Percentiles rank a stretch among this genome's conserved stretches.
Evolutionary conservation across 345 rosid species (phyloP).

Genomic region (Salix exigua): DNA sequence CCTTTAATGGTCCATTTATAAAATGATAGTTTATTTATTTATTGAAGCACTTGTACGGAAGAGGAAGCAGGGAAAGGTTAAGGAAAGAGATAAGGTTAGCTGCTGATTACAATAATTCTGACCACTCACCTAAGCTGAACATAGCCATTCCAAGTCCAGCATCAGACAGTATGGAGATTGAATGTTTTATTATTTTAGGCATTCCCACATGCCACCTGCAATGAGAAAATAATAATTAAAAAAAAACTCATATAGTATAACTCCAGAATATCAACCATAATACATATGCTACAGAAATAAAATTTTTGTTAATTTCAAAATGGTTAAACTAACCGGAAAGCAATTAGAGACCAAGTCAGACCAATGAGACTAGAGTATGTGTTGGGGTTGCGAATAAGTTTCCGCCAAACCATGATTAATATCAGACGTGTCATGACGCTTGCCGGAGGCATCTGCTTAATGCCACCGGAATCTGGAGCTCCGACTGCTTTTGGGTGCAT

Average conservation of each 20-base stretch:
- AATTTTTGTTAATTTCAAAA: neutral
- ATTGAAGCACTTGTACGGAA: neutral
- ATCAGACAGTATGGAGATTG: constrained; percentile 38
- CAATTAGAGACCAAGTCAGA: constrained; percentile 28
- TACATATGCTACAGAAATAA: too few relatives aligned
- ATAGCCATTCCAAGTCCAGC: constrained; percentile 41
- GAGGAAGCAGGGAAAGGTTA: neutral
- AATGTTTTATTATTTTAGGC: constrained; percentile 26
- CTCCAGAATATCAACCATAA: neutral
- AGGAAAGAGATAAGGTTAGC: neutral
- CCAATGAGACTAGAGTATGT: constrained; percentile 36
- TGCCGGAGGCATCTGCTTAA: constrained; percentile 31
- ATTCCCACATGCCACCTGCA: constrained; percentile 33
- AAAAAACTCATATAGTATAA: neutral
- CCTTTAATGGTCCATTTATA: neutral
- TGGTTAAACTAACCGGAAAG: constrained; percentile 18
- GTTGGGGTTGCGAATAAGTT: constrained; percentile 33
- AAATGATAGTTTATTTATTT: neutral
- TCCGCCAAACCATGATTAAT: constrained; percentile 37
- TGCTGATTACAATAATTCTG: neutral
- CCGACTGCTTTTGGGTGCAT: constrained; percentile 45
- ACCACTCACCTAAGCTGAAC: constrained; percentile 36
- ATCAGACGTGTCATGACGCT: constrained; percentile 36
- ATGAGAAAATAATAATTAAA: neutral
- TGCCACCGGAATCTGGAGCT: constrained; percentile 28